Conservation (phyloP, 2,329 filamentous ascomycete species). For the Exophiala calicioides region DNA sequence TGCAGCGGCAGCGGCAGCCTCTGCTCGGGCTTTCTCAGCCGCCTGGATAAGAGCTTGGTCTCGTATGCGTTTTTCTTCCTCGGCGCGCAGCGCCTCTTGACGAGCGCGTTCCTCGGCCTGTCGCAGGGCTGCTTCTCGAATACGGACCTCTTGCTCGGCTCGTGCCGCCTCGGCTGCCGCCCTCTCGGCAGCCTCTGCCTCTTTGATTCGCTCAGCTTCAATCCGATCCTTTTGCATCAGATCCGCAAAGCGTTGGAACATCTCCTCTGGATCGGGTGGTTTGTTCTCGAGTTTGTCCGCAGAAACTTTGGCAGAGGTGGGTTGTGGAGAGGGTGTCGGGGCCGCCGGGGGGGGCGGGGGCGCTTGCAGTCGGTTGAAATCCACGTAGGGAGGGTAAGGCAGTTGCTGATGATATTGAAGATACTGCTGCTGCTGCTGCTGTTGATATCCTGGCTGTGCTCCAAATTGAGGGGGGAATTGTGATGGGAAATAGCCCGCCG, state of each 20-base stretch:
- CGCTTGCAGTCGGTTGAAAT: constrained; percentile 30
- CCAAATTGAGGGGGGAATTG: constrained; percentile 37
- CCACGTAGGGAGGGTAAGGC: constrained; percentile 32
- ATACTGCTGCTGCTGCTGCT: constrained; percentile 35
- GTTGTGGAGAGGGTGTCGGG: constrained; percentile 41
- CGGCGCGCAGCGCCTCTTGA: constrained; percentile 36
- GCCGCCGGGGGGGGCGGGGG: constrained; percentile 32
- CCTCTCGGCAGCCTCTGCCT: constrained; percentile 37
- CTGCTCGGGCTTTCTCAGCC: constrained; percentile 33
- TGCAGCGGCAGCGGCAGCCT: constrained; percentile 53
- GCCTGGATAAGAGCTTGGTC: constrained; percentile 34
- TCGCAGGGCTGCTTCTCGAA: constrained; percentile 35
- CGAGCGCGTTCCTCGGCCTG: constrained; percentile 26
- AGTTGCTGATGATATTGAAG: constrained; percentile 40
- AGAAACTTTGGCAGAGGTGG: constrained; percentile 33
- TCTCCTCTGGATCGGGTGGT: constrained; percentile 57
- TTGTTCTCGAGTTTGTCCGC: constrained; percentile 46
- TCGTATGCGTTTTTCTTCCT: constrained; percentile 36
- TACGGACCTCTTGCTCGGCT: constrained; percentile 36
- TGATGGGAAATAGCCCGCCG: constrained; percentile 36
- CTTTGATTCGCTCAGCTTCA: constrained; percentile 22
- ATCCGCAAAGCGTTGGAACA: constrained; percentile 60
- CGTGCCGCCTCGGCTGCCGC: constrained; percentile 52
- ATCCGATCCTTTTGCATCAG: constrained; percentile 43
- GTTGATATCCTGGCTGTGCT: too few species aligned